phyloP scores from a whole-genome alignment of 179 eudicot species.

The Silene coronaria region DNA sequence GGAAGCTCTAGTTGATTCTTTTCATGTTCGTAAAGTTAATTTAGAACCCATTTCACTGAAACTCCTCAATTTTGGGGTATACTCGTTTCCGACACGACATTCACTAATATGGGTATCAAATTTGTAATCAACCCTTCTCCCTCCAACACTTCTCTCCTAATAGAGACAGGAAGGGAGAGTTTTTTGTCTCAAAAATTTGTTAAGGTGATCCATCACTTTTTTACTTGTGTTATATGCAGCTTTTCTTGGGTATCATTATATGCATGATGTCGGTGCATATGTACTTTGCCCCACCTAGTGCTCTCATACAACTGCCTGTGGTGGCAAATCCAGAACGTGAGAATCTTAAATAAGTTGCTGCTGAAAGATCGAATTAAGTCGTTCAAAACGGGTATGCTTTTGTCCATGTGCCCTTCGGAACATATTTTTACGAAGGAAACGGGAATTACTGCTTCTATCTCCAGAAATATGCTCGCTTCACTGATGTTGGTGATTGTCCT shows the following conservation, averaged over 20 bases:
- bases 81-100: neutral
- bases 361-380: conserved; percentile 43
- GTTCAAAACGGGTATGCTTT: neutral
- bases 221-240: conserved; percentile 43
- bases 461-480: conserved; percentile 6
- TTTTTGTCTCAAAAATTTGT: too few species aligned
- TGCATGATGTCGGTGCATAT: conserved; percentile 97
- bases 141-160: neutral
- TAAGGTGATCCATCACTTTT: neutral
- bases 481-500: neutral
- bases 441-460: neutral
- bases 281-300: conserved; percentile 80
- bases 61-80: neutral
- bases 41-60: neutral
- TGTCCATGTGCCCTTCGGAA: neutral
- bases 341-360: conserved; percentile 44
- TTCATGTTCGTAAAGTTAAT: neutral
- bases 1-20: too few species aligned
- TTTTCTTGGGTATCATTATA: conserved; percentile 77
- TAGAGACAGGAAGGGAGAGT: neutral
- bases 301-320: conserved; percentile 59
- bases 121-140: neutral
- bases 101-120: neutral
- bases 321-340: conserved; percentile 39
- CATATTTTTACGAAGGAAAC: conserved; percentile 6